These are phyloP conservation scores for Pseudogymnoascus sp. DNA, from an alignment of 2,329 filamentous ascomycete genomes.

Conservation along the genomic window DNA sequence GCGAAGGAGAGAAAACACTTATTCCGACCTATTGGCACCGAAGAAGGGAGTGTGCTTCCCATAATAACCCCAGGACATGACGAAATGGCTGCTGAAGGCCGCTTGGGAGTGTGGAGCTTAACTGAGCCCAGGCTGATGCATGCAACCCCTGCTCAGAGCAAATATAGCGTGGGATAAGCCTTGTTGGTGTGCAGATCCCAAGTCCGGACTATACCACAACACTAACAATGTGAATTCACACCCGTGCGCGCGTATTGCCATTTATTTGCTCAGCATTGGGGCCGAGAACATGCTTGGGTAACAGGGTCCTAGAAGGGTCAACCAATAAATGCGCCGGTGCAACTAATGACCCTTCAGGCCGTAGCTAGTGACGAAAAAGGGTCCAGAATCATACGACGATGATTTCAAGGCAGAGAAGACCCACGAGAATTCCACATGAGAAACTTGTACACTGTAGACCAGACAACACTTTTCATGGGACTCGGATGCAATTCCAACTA, in stretches of 20 bases:
- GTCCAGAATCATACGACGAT: conserved; percentile 1
- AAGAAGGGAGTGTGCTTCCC: background rate
- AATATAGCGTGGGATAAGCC: background rate
- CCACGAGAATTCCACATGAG: background rate
- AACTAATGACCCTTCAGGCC: background rate
- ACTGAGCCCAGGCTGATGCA: background rate
- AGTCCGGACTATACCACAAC: too few species aligned
- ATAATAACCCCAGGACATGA: background rate
- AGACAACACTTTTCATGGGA: background rate
- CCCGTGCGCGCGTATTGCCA: too few species aligned
- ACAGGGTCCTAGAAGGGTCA: background rate
- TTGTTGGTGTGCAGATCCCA: background rate
- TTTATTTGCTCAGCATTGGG: background rate
- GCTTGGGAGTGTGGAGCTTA: background rate
- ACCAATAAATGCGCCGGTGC: background rate
- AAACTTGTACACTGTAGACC: background rate
- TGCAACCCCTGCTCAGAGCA: background rate
- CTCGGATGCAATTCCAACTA: background rate
- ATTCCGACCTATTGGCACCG: background rate
- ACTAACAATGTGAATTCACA: too few species aligned
- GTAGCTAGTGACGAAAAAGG: background rate
- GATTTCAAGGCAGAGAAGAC: background rate
- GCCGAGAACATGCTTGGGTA: background rate
- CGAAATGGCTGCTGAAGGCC: background rate
- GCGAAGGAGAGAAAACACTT: background rate